phyloP scores from a whole-genome alignment of 2,329 filamentous ascomycete genomes.

The Xylariaceae sp. region DNA sequence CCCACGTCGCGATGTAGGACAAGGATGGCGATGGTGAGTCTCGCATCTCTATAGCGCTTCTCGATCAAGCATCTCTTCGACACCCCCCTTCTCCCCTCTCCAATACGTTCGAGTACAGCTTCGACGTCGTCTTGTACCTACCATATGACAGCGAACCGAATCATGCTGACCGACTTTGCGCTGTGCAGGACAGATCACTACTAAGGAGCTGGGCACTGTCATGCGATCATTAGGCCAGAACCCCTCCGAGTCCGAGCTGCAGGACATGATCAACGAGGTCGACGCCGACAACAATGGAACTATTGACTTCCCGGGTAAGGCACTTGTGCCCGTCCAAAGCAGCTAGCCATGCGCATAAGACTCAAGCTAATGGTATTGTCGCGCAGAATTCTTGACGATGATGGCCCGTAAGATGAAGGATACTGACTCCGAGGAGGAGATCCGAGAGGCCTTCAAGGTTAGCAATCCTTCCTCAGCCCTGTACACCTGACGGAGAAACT shows the following conservation, averaged over 20 bases:
- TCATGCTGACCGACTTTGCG: slow-evolving; percentile 9
- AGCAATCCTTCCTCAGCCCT: slow-evolving; percentile 6
- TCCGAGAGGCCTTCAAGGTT: slow-evolving; percentile 84
- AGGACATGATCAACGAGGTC: slow-evolving; percentile 94
- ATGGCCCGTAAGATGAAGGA: slow-evolving; percentile 96
- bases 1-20: slow-evolving; percentile 52
- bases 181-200: slow-evolving; percentile 75
- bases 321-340: background rate
- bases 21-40: slow-evolving; percentile 85
- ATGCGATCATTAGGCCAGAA: slow-evolving; percentile 90
- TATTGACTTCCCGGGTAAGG: slow-evolving; percentile 82
- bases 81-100: background rate
- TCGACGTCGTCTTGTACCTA: background rate
- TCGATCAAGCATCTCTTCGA: background rate
- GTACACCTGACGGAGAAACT: slow-evolving; percentile 14
- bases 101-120: background rate
- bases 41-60: background rate
- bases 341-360: background rate
- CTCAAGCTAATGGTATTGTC: slow-evolving; percentile 26
- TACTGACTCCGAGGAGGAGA: slow-evolving; percentile 87
- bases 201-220: slow-evolving; percentile 84
- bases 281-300: slow-evolving; percentile 91
- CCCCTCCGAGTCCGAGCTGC: slow-evolving; percentile 82
- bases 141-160: slow-evolving; percentile 3
- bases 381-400: slow-evolving; percentile 81